Evolutionary conservation across 2,329 filamentous ascomycete species (phyloP), one percentile per base, ranked within the genome.

Genomic region (Sphaerostilbella broomeana): DNA sequence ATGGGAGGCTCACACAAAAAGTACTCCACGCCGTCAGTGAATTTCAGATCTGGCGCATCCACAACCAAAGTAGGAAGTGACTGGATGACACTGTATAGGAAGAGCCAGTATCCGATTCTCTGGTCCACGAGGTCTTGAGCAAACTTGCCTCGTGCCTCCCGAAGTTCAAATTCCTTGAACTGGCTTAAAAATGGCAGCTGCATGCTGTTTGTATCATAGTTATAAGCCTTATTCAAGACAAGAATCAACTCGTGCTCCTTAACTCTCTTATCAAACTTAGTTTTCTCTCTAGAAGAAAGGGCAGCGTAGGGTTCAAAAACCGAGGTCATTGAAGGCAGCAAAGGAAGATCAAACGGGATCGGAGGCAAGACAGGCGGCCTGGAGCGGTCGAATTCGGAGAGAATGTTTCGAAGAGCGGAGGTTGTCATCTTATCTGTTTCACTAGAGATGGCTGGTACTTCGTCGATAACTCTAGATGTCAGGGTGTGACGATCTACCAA

Each of bases 331-430:
- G 73, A 75, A 1, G 90, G 90, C 17, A 94, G 63, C 48, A 81
- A 75, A 3, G 92, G 90, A 4, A 86, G 70, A 56, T 97, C 90
- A 54, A 90, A 97, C 0, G 92, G 90, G 40, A 97, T 79, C 0
- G 90, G 87, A 1, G 92, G 92, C 43, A 90, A 77, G 1, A 97
- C 88, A 0, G 92, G 92, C 1, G 90, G 87, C 11, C 82, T 86
- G 7, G 85, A 90, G 44, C 84, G 79, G 57, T 98, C 92, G 54
- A 88, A 95, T 62, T 97, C 90, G 49, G 77, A 81, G 47, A 95
- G 71, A 10, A 95, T 75, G 46, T 80, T 81, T 38, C 90, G 79
- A 31, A 97, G 68, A 2, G 85, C 86, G 26, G 80, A 73, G 18
- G 78, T 69, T 9, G 77, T 72, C 17, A 82, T 74, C 45, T 83